phyloP scores from a whole-genome alignment of 148 eudicot genomes.

The Tetragonia tetragonoides region DNA sequence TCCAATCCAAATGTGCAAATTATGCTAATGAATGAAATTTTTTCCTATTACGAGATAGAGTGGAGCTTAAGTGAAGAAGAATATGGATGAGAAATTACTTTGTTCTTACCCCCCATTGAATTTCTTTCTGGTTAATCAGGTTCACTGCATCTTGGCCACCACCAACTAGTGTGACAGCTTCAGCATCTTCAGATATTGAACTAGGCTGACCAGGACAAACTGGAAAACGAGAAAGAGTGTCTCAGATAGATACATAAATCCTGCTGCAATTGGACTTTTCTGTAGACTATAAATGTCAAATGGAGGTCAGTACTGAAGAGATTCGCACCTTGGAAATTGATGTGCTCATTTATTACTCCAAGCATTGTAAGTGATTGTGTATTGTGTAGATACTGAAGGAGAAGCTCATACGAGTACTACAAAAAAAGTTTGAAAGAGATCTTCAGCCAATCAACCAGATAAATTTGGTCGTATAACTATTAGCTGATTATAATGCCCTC shows the following conservation, averaged over 20 bases:
- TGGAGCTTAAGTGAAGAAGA: neutral
- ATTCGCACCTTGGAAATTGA: slow-evolving; percentile 72
- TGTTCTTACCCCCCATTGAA: slow-evolving; percentile 93
- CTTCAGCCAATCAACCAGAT: slow-evolving; percentile 15
- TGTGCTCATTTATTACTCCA: slow-evolving; percentile 93
- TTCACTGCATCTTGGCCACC: slow-evolving; percentile 91
- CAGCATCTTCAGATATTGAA: slow-evolving; percentile 82
- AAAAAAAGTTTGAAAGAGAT: slow-evolving; percentile 11
- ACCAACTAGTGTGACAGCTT: slow-evolving; percentile 78
- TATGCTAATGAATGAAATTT: neutral
- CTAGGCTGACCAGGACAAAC: slow-evolving; percentile 88
- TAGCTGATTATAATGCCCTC: neutral
- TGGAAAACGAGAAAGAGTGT: slow-evolving; percentile 29
- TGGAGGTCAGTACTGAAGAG: slow-evolving; percentile 8
- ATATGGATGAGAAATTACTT: neutral
- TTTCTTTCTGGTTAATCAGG: slow-evolving; percentile 89
- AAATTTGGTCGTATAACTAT: neutral
- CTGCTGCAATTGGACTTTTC: neutral
- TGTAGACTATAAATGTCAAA: slow-evolving; percentile 1
- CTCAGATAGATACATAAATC: slow-evolving; percentile 13
- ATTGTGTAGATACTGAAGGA: slow-evolving; percentile 86
- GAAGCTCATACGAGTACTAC: slow-evolving; percentile 89
- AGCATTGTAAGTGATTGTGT: slow-evolving; percentile 78
- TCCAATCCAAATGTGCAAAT: neutral
- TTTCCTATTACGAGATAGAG: neutral